phyloP scores from a whole-genome alignment of 1,284 basidiomycete species.

The Coriolopsis trogii region DNA sequence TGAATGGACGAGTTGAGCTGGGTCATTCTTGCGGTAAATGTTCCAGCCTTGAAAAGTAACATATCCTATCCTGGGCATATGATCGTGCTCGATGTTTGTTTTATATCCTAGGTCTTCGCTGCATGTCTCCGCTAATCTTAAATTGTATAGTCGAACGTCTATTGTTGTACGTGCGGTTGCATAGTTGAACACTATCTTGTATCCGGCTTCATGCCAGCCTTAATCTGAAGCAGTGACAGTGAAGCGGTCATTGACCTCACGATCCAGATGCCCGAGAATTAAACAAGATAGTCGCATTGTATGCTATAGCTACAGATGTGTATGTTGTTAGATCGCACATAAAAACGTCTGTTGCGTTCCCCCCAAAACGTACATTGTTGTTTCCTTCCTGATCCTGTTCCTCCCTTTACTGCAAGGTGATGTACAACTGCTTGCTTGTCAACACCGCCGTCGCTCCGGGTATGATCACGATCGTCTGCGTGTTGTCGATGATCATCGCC shows the following conservation, averaged over 20 bases:
- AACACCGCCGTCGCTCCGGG: conserved; percentile 69
- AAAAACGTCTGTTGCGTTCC: neutral
- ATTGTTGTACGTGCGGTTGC: no score
- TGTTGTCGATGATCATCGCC: conserved; percentile 90
- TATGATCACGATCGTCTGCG: conserved; percentile 87
- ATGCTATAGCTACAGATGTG: neutral
- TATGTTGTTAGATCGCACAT: neutral
- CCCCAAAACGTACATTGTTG: neutral
- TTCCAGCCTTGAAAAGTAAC: conserved; percentile 9
- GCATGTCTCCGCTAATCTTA: no score
- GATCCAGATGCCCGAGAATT: neutral
- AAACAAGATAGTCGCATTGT: neutral
- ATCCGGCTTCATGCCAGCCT: conserved; percentile 25
- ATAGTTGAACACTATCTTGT: no score
- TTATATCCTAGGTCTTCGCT: no score
- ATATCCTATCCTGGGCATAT: neutral
- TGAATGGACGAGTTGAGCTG: conserved; percentile 1
- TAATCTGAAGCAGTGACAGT: conserved; percentile 5
- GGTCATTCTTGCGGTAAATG: neutral
- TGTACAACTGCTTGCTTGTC: conserved; percentile 74
- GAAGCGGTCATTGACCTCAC: neutral
- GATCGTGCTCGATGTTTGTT: no score
- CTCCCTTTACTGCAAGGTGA: conserved; percentile 49
- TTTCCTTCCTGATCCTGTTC: neutral
- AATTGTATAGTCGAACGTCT: no score